A percentile compares a stretch with the other conserved stretches of the same genome.
These are phyloP conservation scores for Fusarium robinianum DNA, from an alignment of 2,329 filamentous ascomycete genomes.

Conservation along the genomic window DNA sequence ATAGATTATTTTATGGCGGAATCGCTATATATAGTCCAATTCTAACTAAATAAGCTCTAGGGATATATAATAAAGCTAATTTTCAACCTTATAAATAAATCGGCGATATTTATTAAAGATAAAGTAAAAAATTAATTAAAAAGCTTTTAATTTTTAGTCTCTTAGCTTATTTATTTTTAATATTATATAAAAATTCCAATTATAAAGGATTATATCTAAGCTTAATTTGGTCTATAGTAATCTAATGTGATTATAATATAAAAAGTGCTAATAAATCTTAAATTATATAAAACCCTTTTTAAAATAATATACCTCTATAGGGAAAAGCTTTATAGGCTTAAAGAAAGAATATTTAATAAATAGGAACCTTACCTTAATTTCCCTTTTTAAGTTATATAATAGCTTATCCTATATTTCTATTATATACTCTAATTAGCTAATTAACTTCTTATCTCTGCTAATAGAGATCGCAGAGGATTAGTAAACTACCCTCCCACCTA, in stretches of 20 bases:
- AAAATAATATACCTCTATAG: slow-evolving; percentile 1
- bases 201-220: background rate
- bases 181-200: slow-evolving; percentile 1
- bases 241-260: slow-evolving; percentile 2
- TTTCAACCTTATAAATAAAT: slow-evolving; percentile 7
- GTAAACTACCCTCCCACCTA: slow-evolving; percentile 5
- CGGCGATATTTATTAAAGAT: slow-evolving; percentile 9
- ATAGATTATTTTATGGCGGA: slow-evolving; percentile 1
- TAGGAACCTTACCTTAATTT: background rate
- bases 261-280: slow-evolving; percentile 7
- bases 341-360: background rate
- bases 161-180: background rate
- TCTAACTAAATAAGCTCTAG: slow-evolving; percentile 1
- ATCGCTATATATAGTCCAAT: background rate
- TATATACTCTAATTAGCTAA: slow-evolving; percentile 6
- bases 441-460: slow-evolving; percentile 4
- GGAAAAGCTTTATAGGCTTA: slow-evolving; percentile 1
- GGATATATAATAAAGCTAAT: slow-evolving; percentile 1
- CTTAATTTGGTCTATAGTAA: background rate
- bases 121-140: slow-evolving; percentile 6
- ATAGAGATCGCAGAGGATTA: slow-evolving; percentile 11
- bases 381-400: background rate
- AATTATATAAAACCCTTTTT: slow-evolving; percentile 5
- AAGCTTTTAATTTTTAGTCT: slow-evolving; percentile 7
- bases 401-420: slow-evolving; percentile 9